These are phyloP conservation scores for Nannochloris sp. DNA, from an alignment of 139 green algal genomes.

Conservation along the genomic window DNA sequence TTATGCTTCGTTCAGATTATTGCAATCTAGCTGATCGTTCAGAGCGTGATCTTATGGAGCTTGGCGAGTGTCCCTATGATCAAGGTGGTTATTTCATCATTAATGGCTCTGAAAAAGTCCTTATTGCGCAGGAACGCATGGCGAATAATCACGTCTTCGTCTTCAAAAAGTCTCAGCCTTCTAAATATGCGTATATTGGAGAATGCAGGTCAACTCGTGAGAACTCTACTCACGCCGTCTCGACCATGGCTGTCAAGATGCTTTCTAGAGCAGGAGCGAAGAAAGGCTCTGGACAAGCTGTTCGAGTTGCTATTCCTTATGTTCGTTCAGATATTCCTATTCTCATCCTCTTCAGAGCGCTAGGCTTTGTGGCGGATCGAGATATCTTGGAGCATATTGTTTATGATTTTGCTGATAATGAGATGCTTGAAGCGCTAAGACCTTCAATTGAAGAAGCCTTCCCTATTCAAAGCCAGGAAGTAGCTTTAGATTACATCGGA, in stretches of 20 bases:
- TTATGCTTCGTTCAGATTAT: slow-evolving; percentile 93
- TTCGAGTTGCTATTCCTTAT: slow-evolving; percentile 66
- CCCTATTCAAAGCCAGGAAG: slow-evolving; percentile 78
- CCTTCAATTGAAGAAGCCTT: slow-evolving; percentile 92
- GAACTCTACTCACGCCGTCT: slow-evolving; percentile 64
- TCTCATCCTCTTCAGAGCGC: slow-evolving; percentile 81
- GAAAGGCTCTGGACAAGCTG: slow-evolving; percentile 39
- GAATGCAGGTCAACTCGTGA: slow-evolving; percentile 87
- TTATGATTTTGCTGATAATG: slow-evolving; percentile 74
- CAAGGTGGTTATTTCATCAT: slow-evolving; percentile 98
- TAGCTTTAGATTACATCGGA: slow-evolving; percentile 96
- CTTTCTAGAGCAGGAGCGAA: slow-evolving; percentile 45
- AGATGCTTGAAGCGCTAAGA: slow-evolving; percentile 92
- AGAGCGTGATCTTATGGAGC: slow-evolving; percentile 77
- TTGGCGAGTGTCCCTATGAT: slow-evolving; percentile 96
- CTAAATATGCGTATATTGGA: slow-evolving; percentile 83
- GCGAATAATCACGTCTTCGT: slow-evolving; percentile 97
- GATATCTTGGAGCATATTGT: slow-evolving; percentile 90
- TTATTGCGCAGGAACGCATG: slow-evolving; percentile 97
- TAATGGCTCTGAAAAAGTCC: slow-evolving; percentile 98
- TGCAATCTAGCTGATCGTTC: slow-evolving; percentile 76
- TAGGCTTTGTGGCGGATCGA: slow-evolving; percentile 73
- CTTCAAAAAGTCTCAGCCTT: slow-evolving; percentile 91
- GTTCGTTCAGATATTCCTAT: slow-evolving; percentile 78
- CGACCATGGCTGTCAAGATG: slow-evolving; percentile 82